These are phyloP conservation scores for Saccharum spontaneum DNA, from an alignment of 176 grass and related monocot species.

Conservation along the genomic window DNA sequence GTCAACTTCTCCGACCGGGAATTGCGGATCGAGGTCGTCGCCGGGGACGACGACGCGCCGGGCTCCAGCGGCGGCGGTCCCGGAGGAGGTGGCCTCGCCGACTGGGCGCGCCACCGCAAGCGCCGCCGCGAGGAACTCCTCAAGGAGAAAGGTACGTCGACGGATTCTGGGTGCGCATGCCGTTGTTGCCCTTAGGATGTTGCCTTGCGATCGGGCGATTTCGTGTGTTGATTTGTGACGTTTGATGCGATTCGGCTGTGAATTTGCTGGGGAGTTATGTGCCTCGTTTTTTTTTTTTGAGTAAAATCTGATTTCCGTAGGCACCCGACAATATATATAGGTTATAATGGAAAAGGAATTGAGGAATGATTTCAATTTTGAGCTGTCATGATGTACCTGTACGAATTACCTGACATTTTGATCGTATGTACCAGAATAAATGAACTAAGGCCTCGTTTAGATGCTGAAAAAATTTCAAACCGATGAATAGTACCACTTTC, in stretches of 20 bases:
- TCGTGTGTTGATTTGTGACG: background rate
- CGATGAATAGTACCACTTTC: too few species aligned
- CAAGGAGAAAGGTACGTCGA: slow-evolving; percentile 69
- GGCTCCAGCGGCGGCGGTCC: slow-evolving; percentile 20
- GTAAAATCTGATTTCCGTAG: background rate
- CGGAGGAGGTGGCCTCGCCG: slow-evolving; percentile 38
- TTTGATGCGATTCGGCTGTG: background rate
- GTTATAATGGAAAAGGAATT: background rate
- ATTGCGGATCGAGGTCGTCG: slow-evolving; percentile 75
- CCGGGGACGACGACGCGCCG: slow-evolving; percentile 36
- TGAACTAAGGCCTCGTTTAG: too few species aligned
- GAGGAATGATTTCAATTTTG: background rate
- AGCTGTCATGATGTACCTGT: background rate
- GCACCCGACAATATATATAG: background rate
- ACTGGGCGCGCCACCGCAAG: slow-evolving; percentile 69
- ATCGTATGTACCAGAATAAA: background rate
- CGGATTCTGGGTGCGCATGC: background rate
- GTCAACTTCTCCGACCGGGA: slow-evolving; percentile 87
- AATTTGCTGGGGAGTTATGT: background rate
- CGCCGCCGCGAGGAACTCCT: slow-evolving; percentile 62
- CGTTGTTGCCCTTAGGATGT: background rate
- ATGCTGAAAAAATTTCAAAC: too few species aligned
- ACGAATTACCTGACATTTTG: background rate
- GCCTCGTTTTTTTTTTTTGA: background rate
- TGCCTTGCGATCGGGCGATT: background rate